Evolutionary conservation across 352 stramenopile species (phyloP).

Genomic region (Peronosclerospora sorghi): DNA sequence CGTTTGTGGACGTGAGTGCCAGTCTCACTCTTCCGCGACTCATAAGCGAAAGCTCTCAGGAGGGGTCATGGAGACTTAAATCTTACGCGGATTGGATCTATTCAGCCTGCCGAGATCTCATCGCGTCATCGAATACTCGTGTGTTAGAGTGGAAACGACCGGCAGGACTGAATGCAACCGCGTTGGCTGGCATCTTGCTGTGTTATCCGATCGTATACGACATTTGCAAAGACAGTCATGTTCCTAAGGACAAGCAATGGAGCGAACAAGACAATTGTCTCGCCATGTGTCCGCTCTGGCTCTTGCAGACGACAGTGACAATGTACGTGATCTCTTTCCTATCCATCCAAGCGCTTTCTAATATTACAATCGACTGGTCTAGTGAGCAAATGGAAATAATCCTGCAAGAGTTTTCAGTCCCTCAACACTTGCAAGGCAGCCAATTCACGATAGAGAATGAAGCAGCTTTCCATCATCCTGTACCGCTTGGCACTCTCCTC

Average conservation of each 20-base stretch:
- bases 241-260: slow-evolving; percentile 10
- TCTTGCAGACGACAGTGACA: slow-evolving; percentile 17
- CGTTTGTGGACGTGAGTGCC: slow-evolving; percentile 28
- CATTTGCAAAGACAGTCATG: slow-evolving; percentile 28
- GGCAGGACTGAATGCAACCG: slow-evolving; percentile 10
- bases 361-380: slow-evolving; percentile 1
- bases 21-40: slow-evolving; percentile 6
- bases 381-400: slow-evolving; percentile 7
- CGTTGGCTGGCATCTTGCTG: slow-evolving; percentile 30
- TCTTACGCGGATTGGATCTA: slow-evolving; percentile 6
- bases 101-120: slow-evolving; percentile 10
- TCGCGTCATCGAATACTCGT: slow-evolving; percentile 1
- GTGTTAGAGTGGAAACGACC: slow-evolving; percentile 13
- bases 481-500: slow-evolving; percentile 5
- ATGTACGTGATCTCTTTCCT: slow-evolving; percentile 7
- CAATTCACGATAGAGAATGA: slow-evolving; percentile 2
- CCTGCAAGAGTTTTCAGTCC: slow-evolving; percentile 46
- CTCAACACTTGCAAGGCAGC: slow-evolving; percentile 22
- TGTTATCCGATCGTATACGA: slow-evolving; percentile 66
- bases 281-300: slow-evolving; percentile 31
- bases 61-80: slow-evolving; percentile 1
- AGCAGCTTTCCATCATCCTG: not conserved
- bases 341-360: slow-evolving; percentile 3
- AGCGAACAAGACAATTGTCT: slow-evolving; percentile 37
- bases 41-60: slow-evolving; percentile 1